Evolutionary conservation across 345 rosid species (phyloP), one percentile per base, ranked within the genome.

Genomic region (Hibiscus tridactylites): DNA sequence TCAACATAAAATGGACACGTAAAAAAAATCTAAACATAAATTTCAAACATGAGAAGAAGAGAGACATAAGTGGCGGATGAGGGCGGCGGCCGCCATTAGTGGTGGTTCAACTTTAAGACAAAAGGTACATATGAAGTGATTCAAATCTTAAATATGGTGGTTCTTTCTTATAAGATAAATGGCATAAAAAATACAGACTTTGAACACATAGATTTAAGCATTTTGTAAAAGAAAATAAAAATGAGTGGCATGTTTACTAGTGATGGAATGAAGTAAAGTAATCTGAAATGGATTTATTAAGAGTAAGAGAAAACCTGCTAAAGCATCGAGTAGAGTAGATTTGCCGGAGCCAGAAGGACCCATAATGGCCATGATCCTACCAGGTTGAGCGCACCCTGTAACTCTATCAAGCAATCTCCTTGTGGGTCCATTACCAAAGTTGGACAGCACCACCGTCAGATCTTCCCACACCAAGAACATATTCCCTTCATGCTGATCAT

Each of bases 331-430:
- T 46, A 93, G 84, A 6, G 97, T 89, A 39, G 97, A 91, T 81
- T 93, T 91, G 33, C 98, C 97, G 35, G 93, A 89, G 2, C 98
- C 98, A 31, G 98, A 93, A 31, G 97, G 97, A 76, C 98, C 98
- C 97, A 91, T 93, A 53, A 93, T 77, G 10, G 98, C 98, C 88
- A 86, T 73, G 82, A 93, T 85, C 81, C 91, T 73, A 3, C 86
- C 88, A 19, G 94, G 96, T 65, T 85, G 86, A 74, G 96, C 96
- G 81, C 39, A 86, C 26, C 98, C 98, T 17, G 72, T 82, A 1
- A 93, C 85, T 62, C 90, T 91, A 56, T 80, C 87, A 28, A 93
- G 82, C 80, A 93, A 64, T 76, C 93, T 85, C 77, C 79, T 86
- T 0, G 93, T 84, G 0, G 86, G 89, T 46, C 82, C 84, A 28